Evolutionary conservation across 805 yeast species (phyloP), one percentile per base, ranked within the genome.

Genomic region (Lipomyces yamanashiensis): DNA sequence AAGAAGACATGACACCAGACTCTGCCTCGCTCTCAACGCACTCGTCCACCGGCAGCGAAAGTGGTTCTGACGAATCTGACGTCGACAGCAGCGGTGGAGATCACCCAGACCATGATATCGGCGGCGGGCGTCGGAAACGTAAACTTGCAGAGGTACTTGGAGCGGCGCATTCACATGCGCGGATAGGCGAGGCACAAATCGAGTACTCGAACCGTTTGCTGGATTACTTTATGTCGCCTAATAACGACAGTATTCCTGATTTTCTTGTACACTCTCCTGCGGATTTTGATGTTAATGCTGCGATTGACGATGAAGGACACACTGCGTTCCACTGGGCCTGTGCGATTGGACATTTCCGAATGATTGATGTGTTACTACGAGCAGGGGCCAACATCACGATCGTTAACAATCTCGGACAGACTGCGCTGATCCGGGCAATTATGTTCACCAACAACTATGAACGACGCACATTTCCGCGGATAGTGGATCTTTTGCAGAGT

Each of bases 321-420:
- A 89, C 97, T 0, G 88, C 96, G 1, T 86, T 95, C 70, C 99
- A 95, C 76, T 95, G 98, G 98, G 96, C 98, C 0, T 91, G 98
- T 64, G 89, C 98, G 0, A 91, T 95, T 84, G 99, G 98, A 2
- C 90, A 87, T 73, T 76, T 88, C 40, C 83, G 82, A 53, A 86
- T 92, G 76, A 86, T 90, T 61, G 95, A 88, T 69, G 83, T 92
- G 13, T 80, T 95, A 48, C 77, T 90, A 37, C 80, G 85, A 36
- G 85, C 87, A 45, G 96, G 97, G 4, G 95, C 96, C 1, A 84
- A 87, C 76, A 82, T 84, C 61, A 76, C 81, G 52, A 80, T 81
- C 2, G 76, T 83, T 15, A 89, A 89, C 71, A 82, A 85, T 64
- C 82, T 82, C 51, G 97, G 97, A 0, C 90, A 92, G 73, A 92